Conservation (phyloP, 2,329 filamentous ascomycete genomes). For the Aspergillus ustus region DNA sequence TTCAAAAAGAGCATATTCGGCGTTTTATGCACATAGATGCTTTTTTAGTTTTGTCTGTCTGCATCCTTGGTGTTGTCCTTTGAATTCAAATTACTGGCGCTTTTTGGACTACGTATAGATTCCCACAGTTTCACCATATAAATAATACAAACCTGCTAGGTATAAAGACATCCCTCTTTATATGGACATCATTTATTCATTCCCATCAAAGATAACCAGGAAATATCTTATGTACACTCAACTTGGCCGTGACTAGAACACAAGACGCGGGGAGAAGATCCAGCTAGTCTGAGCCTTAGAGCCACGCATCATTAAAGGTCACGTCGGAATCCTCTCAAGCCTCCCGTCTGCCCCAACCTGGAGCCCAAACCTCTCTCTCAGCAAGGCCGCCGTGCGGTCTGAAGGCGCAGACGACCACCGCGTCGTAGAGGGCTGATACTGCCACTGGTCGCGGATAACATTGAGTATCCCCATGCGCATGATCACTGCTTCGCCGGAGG, state of each 20-base stretch:
- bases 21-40: not conserved
- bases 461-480: slow-evolving; percentile 42
- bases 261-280: not conserved
- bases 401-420: slow-evolving; percentile 35
- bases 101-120: slow-evolving; percentile 16
- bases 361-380: slow-evolving; percentile 44
- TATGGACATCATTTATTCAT: not conserved
- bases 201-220: not conserved
- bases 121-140: slow-evolving; percentile 15
- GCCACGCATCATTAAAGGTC: slow-evolving; percentile 4
- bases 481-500: slow-evolving; percentile 43
- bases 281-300: too few relatives aligned
- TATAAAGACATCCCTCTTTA: not conserved
- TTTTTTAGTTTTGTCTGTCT: not conserved
- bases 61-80: slow-evolving; percentile 21
- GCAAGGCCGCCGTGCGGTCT: slow-evolving; percentile 41
- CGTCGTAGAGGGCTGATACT: slow-evolving; percentile 30
- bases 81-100: not conserved
- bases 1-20: slow-evolving; percentile 5
- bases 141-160: not conserved
- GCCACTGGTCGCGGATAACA: slow-evolving; percentile 47
- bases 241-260: not conserved
- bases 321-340: slow-evolving; percentile 35
- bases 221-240: not conserved
- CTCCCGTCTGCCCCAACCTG: slow-evolving; percentile 42